phyloP scores from a whole-genome alignment of 345 rosid genomes.

The Cochlearia excelsa region DNA sequence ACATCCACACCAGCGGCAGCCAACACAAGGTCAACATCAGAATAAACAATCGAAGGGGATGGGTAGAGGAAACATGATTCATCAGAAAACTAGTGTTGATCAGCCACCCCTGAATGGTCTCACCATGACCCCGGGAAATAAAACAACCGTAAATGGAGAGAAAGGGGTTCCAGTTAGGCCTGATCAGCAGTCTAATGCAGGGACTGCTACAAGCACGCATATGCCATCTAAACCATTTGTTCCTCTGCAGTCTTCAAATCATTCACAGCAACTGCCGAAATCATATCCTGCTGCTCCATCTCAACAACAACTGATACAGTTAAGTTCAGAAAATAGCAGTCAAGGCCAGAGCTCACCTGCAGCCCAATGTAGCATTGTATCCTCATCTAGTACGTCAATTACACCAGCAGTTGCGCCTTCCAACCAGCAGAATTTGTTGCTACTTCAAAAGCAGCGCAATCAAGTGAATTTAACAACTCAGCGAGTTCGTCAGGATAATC shows the following conservation, averaged over 20 bases:
- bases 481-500: constrained; percentile 64
- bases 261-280: constrained; percentile 58
- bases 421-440: constrained; percentile 44
- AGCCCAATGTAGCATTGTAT: constrained; percentile 44
- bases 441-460: constrained; percentile 58
- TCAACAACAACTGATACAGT: constrained; percentile 57
- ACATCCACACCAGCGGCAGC: constrained; percentile 85
- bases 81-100: constrained; percentile 64
- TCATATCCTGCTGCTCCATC: constrained; percentile 47
- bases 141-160: constrained; percentile 70
- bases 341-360: constrained; percentile 56
- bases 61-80: constrained; percentile 77
- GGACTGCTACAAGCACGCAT: constrained; percentile 48
- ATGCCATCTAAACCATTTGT: constrained; percentile 60
- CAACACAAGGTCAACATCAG: constrained; percentile 62
- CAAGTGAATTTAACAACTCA: constrained; percentile 53
- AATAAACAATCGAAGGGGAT: constrained; percentile 69
- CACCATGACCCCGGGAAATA: constrained; percentile 50
- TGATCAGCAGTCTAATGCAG: constrained; percentile 62
- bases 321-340: constrained; percentile 57
- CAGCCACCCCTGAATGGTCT: constrained; percentile 74
- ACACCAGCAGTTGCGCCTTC: constrained; percentile 41
- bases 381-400: constrained; percentile 49
- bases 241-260: constrained; percentile 53
- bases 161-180: constrained; percentile 54